These are phyloP conservation scores for Ophioceras dolichostomum DNA, from an alignment of 2,329 filamentous ascomycete genomes.

Conservation along the genomic window DNA sequence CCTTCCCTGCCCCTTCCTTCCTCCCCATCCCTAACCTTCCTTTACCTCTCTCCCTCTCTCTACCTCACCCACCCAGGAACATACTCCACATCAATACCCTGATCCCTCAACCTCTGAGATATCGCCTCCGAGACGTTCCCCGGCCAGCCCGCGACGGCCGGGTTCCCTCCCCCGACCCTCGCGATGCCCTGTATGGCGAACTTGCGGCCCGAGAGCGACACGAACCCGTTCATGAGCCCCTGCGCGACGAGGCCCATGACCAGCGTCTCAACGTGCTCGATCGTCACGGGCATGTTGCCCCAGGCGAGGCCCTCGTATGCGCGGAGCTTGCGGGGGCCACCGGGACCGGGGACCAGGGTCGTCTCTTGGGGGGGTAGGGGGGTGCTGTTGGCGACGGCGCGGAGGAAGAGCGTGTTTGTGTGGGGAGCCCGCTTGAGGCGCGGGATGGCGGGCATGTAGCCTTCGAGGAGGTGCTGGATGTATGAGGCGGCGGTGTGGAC, in stretches of 20 bases:
- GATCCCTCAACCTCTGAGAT: slow-evolving; percentile 42
- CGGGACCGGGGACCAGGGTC: slow-evolving; percentile 34
- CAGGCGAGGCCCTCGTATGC: slow-evolving; percentile 50
- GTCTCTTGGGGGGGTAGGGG: slow-evolving; percentile 10
- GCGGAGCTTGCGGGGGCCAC: slow-evolving; percentile 32
- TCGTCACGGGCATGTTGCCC: slow-evolving; percentile 47
- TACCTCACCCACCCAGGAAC: slow-evolving; percentile 19
- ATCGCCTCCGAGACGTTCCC: slow-evolving; percentile 55
- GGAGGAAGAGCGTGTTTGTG: slow-evolving; percentile 36
- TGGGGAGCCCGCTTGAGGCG: background rate
- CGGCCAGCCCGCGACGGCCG: slow-evolving; percentile 61
- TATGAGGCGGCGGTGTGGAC: slow-evolving; percentile 20
- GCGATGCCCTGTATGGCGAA: slow-evolving; percentile 76
- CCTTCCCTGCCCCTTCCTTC: background rate
- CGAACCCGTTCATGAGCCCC: slow-evolving; percentile 70
- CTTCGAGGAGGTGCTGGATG: slow-evolving; percentile 38
- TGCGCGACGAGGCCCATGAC: slow-evolving; percentile 68
- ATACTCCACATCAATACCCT: slow-evolving; percentile 39
- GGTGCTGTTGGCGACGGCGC: slow-evolving; percentile 32
- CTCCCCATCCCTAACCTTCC: background rate
- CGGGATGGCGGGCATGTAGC: slow-evolving; percentile 30
- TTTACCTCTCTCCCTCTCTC: background rate
- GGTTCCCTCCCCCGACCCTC: slow-evolving; percentile 35
- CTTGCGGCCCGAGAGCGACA: slow-evolving; percentile 62
- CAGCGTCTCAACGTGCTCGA: slow-evolving; percentile 62